These are phyloP conservation scores for Sporothrix mexicana DNA, from an alignment of 2,329 filamentous ascomycete species.

Conservation along the genomic window DNA sequence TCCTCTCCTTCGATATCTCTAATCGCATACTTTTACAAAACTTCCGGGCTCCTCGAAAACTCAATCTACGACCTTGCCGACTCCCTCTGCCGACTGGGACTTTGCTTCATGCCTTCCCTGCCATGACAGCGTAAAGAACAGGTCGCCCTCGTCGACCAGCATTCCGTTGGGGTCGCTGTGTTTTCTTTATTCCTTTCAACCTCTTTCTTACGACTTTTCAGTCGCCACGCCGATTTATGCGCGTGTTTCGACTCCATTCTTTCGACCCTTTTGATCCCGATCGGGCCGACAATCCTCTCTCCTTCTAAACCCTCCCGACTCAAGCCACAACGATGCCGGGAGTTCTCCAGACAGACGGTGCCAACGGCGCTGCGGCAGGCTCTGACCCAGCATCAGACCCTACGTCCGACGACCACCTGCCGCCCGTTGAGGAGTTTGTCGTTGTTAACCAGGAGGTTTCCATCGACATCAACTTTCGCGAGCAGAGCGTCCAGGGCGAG, in stretches of 20 bases:
- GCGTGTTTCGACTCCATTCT: neutral
- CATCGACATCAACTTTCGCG: conserved; percentile 85
- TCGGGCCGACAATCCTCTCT: neutral
- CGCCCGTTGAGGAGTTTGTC: conserved; percentile 47
- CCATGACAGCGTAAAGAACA: conserved; percentile 30
- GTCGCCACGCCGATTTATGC: too few species aligned
- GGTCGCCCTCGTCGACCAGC: conserved; percentile 33
- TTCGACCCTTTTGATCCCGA: neutral
- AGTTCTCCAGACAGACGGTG: conserved; percentile 36
- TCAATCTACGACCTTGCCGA: neutral
- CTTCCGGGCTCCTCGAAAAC: neutral
- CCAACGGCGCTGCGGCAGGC: conserved; percentile 15
- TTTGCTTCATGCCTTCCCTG: conserved; percentile 23
- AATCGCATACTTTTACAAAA: too few species aligned
- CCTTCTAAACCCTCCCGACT: neutral
- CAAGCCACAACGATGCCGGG: conserved; percentile 40
- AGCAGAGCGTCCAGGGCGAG: conserved; percentile 74
- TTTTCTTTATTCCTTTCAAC: neutral
- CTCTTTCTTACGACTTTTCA: neutral
- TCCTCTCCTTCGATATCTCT: neutral
- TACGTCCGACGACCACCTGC: conserved; percentile 31
- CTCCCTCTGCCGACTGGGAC: neutral
- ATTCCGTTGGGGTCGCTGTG: conserved; percentile 15
- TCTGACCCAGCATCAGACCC: conserved; percentile 24
- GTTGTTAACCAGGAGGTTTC: conserved; percentile 86